Conservation (phyloP, 2,329 filamentous ascomycete genomes). For the Stagonosporopsis tanaceti region DNA sequence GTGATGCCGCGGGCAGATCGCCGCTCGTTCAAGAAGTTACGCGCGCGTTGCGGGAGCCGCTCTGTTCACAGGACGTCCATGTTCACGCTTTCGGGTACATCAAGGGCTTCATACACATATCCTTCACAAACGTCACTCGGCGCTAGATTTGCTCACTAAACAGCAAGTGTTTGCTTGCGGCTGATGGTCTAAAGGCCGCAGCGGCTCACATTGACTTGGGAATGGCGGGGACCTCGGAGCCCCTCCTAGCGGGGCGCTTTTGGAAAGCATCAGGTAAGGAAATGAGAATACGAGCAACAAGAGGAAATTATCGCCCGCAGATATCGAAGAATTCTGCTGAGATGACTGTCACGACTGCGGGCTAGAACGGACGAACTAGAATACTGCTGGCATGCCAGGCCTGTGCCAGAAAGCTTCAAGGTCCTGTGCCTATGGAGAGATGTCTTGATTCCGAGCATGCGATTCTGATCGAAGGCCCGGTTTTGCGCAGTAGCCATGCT, state of each 20-base stretch:
- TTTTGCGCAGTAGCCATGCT: not conserved
- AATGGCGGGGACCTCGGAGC: slow-evolving; percentile 13
- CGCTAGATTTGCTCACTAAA: not conserved
- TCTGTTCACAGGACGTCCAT: slow-evolving; percentile 7
- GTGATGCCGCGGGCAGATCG: slow-evolving; percentile 9
- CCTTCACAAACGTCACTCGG: too few species aligned
- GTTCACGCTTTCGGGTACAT: not conserved
- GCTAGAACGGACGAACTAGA: not conserved
- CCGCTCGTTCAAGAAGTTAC: slow-evolving; percentile 10
- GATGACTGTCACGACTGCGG: not conserved
- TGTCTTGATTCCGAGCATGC: not conserved
- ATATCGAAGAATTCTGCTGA: not conserved
- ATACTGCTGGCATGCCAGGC: not conserved
- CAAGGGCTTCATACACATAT: not conserved
- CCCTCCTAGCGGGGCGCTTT: slow-evolving; percentile 18
- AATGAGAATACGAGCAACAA: slow-evolving; percentile 17
- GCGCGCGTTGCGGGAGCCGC: slow-evolving; percentile 15
- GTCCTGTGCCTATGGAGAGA: not conserved
- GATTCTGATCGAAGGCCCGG: not conserved
- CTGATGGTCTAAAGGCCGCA: not conserved
- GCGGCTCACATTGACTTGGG: not conserved
- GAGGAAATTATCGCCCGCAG: not conserved
- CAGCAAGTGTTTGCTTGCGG: not conserved
- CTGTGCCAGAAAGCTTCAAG: not conserved
- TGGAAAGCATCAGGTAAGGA: slow-evolving; percentile 17